Conservation (phyloP, 352 stramenopile species). For the Globisporangium camurandrum region DNA sequence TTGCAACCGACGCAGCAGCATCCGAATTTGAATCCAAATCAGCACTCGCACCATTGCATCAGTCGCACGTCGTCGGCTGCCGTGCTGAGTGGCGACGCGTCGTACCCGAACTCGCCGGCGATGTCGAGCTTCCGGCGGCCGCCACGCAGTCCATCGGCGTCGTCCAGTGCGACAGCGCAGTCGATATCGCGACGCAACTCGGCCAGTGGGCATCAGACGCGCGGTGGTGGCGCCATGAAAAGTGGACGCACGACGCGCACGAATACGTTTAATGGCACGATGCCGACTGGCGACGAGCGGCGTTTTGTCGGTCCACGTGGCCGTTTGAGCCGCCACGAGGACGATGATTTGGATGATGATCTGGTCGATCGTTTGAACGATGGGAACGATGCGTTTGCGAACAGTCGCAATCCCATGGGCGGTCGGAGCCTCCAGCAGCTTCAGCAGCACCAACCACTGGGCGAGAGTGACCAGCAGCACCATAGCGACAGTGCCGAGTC, state of each 20-base stretch:
- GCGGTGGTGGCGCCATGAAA: not conserved
- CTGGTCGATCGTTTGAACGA: slow-evolving; percentile 1
- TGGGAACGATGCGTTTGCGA: too few species aligned
- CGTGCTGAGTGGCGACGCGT: slow-evolving; percentile 36
- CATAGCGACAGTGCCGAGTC: slow-evolving; percentile 42
- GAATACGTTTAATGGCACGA: slow-evolving; percentile 7
- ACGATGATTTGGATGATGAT: slow-evolving; percentile 4
- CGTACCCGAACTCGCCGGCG: slow-evolving; percentile 58
- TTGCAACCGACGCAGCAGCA: too few species aligned
- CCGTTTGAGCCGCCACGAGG: not conserved
- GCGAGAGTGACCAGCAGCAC: too few species aligned
- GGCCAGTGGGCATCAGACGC: not conserved
- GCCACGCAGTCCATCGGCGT: slow-evolving; percentile 35
- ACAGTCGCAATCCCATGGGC: not conserved
- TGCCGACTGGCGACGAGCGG: too few species aligned
- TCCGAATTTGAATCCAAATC: too few species aligned
- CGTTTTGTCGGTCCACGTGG: slow-evolving; percentile 2
- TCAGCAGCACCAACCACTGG: too few species aligned
- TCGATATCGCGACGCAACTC: slow-evolving; percentile 11
- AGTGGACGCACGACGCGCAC: slow-evolving; percentile 4
- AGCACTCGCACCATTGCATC: slow-evolving; percentile 19
- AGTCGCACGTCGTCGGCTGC: slow-evolving; percentile 29
- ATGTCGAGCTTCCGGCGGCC: slow-evolving; percentile 46
- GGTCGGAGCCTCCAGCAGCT: slow-evolving; percentile 1
- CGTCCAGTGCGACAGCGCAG: too few species aligned